Evolutionary conservation across 345 rosid genomes (phyloP).

Genomic region (Rhodomyrtus tomentosa): DNA sequence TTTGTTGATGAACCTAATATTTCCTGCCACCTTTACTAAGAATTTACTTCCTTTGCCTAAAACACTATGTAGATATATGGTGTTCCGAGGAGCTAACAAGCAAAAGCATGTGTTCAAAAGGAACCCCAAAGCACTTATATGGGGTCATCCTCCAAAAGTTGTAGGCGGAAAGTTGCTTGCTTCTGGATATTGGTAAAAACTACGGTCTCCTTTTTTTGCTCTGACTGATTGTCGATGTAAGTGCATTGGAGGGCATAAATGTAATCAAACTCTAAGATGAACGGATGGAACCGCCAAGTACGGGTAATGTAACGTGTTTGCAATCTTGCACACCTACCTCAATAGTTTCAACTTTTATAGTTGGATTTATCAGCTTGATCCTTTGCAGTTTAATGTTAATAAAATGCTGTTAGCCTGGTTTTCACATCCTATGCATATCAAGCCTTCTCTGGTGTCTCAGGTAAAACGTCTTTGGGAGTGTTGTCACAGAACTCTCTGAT

Average conservation of each 20-base stretch:
- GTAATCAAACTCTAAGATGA: neutral
- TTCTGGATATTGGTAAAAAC: constrained; percentile 85
- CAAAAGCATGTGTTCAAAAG: constrained; percentile 87
- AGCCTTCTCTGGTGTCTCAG: neutral
- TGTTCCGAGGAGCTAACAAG: constrained; percentile 87
- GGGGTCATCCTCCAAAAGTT: constrained; percentile 86
- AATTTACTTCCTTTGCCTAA: neutral
- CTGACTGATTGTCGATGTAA: neutral
- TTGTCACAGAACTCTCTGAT: neutral
- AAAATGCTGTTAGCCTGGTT: neutral
- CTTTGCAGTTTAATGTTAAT: neutral
- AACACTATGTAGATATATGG: constrained; percentile 44
- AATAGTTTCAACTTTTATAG: neutral
- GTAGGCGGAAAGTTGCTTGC: constrained; percentile 85
- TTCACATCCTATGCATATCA: neutral
- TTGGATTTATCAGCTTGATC: neutral
- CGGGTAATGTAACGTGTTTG: neutral
- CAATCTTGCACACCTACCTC: neutral
- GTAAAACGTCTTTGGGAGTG: neutral
- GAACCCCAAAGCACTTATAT: constrained; percentile 64
- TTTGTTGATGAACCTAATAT: neutral
- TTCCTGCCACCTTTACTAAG: neutral
- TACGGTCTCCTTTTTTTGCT: neutral
- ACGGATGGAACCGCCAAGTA: neutral
- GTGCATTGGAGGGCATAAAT: neutral